Evolutionary conservation across 495 filamentous ascomycete genomes (phyloP), one percentile per base, ranked within the genome.

Genomic region (Hypoxylon cercidicola): DNA sequence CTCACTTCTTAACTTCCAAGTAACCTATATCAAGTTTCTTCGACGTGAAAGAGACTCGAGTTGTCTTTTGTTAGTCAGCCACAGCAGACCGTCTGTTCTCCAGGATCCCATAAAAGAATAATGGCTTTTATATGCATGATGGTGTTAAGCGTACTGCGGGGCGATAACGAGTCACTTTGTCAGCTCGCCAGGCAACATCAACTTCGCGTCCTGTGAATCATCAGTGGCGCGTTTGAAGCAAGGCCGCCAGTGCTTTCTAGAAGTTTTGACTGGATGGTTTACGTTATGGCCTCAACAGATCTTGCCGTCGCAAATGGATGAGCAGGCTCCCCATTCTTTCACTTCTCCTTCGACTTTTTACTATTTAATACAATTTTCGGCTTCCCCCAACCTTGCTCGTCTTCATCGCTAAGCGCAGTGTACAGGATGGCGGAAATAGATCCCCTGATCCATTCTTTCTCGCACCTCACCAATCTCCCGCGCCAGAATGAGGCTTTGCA

Each of bases 401-500:
- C 15, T 40, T 15, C 37, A 40, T 15, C 37, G 13, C 37, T 1
- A 3, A 4, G 12, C 37, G n/a, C 15, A 40, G 12, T 16, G n/a
- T 40, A 15, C 37, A 82, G 74, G 9, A 89, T 90, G 87, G 77
- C 79, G 12, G 88, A 90, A 74, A 69, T 83, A 49, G 91, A 96
- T 57, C 73, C 91, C 13, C 75, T 93, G 12, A 84, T 97, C 62
- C 79, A 79, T 11, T 88, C 88, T 58, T 97, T 89, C 74, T 89
- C 89, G 56, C 93, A 97, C 80, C 82, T 97, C 37, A 86, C 82
- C 59, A 77, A 87, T 35, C 85, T 90, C 2, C 88, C 89, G 0
- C 84, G 89, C 6, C 86, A 90, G 58, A 82, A 88, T 9, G 91
- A 96, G 60, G 95, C 93, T n/a, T 82, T 97, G 11, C 80, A 87